These are phyloP conservation scores for Ceratonia siliqua DNA, from an alignment of 306 rosid genomes.

Conservation along the genomic window DNA sequence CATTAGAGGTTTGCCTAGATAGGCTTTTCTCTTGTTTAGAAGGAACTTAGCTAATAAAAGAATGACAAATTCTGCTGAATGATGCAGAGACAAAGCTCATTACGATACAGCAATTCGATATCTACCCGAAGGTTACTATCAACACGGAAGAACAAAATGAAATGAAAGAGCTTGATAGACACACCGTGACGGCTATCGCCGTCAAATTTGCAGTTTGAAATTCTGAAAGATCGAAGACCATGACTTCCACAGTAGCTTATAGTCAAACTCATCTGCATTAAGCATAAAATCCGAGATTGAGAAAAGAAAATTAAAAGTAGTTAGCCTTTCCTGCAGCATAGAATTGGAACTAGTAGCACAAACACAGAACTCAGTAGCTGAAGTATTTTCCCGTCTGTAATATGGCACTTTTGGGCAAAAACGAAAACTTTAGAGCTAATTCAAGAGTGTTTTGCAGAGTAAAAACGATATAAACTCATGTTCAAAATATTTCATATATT, in stretches of 20 bases:
- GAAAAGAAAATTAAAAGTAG: background rate
- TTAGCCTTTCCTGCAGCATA: background rate
- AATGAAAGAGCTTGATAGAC: background rate
- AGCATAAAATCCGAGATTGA: background rate
- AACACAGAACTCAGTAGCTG: background rate
- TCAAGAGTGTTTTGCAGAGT: background rate
- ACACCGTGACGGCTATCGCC: slow-evolving; percentile 21
- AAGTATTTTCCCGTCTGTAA: background rate
- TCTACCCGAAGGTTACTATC: background rate
- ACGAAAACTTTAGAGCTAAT: background rate
- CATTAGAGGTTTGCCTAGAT: background rate
- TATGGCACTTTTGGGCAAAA: background rate
- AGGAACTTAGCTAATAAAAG: background rate
- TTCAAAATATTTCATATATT: background rate
- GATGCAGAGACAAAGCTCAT: too few species aligned
- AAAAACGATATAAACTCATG: background rate
- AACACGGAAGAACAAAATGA: background rate
- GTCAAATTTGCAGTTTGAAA: slow-evolving; percentile 28
- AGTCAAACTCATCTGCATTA: slow-evolving; percentile 40
- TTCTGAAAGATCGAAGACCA: slow-evolving; percentile 28
- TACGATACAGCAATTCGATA: background rate
- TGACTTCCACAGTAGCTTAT: slow-evolving; percentile 32
- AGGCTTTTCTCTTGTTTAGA: background rate
- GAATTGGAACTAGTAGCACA: background rate
- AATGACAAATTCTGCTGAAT: background rate